Conservation (phyloP, 352 stramenopile species). For the Phytopythium oedochilum region DNA sequence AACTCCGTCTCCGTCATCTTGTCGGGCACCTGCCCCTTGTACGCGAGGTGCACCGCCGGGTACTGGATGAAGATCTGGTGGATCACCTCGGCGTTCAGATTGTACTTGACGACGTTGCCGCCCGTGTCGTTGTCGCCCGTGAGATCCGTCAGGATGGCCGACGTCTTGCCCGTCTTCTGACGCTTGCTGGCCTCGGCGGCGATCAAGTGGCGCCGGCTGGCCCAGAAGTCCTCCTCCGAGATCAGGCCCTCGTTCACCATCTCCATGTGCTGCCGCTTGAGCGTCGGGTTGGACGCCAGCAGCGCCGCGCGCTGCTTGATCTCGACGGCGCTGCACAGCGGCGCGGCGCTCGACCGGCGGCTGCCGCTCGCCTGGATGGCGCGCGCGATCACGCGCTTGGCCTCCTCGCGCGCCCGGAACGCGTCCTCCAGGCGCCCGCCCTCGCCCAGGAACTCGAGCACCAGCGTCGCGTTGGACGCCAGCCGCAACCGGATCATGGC, state of each 20-base stretch:
- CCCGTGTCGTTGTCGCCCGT: slow-evolving; percentile 61
- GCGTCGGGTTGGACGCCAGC: slow-evolving; percentile 61
- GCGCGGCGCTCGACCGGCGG: slow-evolving; percentile 30
- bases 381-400: slow-evolving; percentile 61
- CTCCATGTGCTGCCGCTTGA: slow-evolving; percentile 83
- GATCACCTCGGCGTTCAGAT: slow-evolving; percentile 86
- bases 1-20: slow-evolving; percentile 90
- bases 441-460: slow-evolving; percentile 63
- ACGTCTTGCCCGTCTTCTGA: slow-evolving; percentile 84
- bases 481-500: slow-evolving; percentile 81
- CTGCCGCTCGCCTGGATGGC: slow-evolving; percentile 41
- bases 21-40: slow-evolving; percentile 81
- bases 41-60: slow-evolving; percentile 79
- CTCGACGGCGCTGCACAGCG: slow-evolving; percentile 68
- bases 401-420: slow-evolving; percentile 64
- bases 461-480: slow-evolving; percentile 52
- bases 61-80: slow-evolving; percentile 91
- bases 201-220: slow-evolving; percentile 77
- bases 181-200: slow-evolving; percentile 79
- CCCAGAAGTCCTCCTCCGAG: slow-evolving; percentile 85
- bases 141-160: slow-evolving; percentile 77
- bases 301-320: slow-evolving; percentile 82
- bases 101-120: slow-evolving; percentile 87
- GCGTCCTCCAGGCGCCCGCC: slow-evolving; percentile 49
- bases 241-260: slow-evolving; percentile 87